Evolutionary conservation across 2,329 filamentous ascomycete genomes (phyloP).

Genomic region (Hypoxylon sp.): DNA sequence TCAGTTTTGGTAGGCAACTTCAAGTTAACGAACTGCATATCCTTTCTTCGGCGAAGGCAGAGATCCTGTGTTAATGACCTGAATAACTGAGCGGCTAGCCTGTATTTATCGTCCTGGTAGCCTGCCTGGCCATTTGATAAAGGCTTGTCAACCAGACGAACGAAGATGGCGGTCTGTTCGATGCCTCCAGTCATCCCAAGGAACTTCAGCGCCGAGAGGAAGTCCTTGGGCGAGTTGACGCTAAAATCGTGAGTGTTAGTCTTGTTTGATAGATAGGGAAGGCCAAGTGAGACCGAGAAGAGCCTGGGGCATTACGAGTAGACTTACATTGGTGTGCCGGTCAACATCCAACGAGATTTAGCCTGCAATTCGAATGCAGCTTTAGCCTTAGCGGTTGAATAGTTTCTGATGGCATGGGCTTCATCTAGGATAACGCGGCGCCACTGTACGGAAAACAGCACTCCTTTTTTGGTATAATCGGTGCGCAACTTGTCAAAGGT

Average conservation of each 20-base stretch:
- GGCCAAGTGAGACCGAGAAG: background rate
- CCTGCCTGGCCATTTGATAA: constrained; percentile 57
- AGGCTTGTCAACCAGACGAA: constrained; percentile 77
- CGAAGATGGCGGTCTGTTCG: constrained; percentile 81
- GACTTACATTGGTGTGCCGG: constrained; percentile 81
- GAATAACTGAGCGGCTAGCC: constrained; percentile 73
- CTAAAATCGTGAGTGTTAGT: constrained; percentile 56
- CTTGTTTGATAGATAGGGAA: background rate
- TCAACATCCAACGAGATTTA: constrained; percentile 82
- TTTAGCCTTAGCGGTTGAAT: constrained; percentile 78
- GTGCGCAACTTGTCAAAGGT: constrained; percentile 83
- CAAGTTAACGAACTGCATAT: constrained; percentile 89
- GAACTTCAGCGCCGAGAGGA: constrained; percentile 85
- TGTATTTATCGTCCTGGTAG: constrained; percentile 60
- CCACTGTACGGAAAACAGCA: constrained; percentile 73
- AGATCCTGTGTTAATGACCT: constrained; percentile 85
- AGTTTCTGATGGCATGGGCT: constrained; percentile 86
- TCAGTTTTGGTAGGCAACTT: constrained; percentile 83
- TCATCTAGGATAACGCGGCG: constrained; percentile 86
- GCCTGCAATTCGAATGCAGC: constrained; percentile 78
- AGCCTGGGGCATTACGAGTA: background rate
- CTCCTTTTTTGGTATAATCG: constrained; percentile 71
- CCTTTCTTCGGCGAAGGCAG: constrained; percentile 85
- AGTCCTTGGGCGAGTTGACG: constrained; percentile 84
- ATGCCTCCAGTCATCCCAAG: constrained; percentile 82